Conservation (phyloP, 179 eudicot genomes). For the Beta lomatogona region DNA sequence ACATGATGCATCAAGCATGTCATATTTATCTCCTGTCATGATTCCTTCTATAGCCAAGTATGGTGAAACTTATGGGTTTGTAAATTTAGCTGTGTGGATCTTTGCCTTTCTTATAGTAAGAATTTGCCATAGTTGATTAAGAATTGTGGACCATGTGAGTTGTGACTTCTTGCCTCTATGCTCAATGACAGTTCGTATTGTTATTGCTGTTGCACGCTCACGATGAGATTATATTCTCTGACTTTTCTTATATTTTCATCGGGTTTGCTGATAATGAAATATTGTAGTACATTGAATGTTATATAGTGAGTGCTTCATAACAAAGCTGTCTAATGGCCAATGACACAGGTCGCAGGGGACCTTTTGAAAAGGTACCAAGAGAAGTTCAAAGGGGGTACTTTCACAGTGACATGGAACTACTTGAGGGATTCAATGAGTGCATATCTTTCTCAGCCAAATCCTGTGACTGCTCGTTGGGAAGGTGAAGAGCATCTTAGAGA, state of each 20-base stretch:
- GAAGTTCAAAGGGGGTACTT: conserved; percentile 84
- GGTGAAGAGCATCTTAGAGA: conserved; percentile 87
- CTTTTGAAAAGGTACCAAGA: conserved; percentile 89
- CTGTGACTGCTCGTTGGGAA: conserved; percentile 95
- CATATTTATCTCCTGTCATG: neutral
- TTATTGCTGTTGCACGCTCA: neutral
- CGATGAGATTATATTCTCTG: neutral
- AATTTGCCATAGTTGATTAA: neutral
- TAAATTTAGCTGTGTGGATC: neutral
- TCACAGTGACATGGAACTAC: conserved; percentile 90
- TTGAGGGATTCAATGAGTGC: conserved; percentile 88
- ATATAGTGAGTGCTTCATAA: neutral
- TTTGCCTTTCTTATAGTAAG: neutral
- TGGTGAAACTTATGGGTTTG: neutral
- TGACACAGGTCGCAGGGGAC: conserved; percentile 80
- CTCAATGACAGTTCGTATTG: neutral
- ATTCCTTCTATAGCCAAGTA: neutral
- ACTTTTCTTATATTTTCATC: neutral
- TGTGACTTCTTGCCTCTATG: neutral
- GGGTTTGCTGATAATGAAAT: neutral
- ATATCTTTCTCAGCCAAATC: conserved; percentile 90
- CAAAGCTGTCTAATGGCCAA: conserved; percentile 2
- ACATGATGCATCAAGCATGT: neutral
- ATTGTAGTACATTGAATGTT: neutral
- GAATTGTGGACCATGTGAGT: neutral